Conservation (phyloP, 495 filamentous ascomycete genomes). For the Lophiostoma macrostomum region DNA sequence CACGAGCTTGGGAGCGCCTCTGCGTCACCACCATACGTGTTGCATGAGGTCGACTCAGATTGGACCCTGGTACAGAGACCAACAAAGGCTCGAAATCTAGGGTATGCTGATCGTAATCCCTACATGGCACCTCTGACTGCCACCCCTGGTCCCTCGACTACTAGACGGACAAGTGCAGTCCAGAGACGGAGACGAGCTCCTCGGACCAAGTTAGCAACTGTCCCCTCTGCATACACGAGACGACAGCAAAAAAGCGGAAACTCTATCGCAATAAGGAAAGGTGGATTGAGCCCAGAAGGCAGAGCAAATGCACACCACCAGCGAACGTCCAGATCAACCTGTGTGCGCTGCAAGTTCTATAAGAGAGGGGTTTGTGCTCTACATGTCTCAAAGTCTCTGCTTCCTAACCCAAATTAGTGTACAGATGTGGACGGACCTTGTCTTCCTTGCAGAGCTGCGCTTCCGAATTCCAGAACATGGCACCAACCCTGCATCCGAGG, state of each 20-base stretch:
- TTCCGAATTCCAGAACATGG: conserved; percentile 21
- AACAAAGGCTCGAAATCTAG: too few relatives aligned
- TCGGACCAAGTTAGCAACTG: too few relatives aligned
- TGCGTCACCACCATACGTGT: neutral
- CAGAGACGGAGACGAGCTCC: too few relatives aligned
- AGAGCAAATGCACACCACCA: conserved; percentile 10
- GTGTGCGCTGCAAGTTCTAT: conserved; percentile 31
- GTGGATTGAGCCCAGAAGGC: neutral
- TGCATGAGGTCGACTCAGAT: neutral
- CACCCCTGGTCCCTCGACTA: too few relatives aligned
- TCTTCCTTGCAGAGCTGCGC: conserved; percentile 7
- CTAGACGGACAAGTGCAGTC: too few relatives aligned
- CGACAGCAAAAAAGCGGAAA: too few relatives aligned
- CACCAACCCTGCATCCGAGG: conserved; percentile 20
- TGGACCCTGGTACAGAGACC: too few relatives aligned
- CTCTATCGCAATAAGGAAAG: conserved; percentile 7
- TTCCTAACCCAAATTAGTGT: conserved; percentile 22
- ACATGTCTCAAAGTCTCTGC: neutral
- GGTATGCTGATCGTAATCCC: too few relatives aligned
- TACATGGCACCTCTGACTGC: too few relatives aligned
- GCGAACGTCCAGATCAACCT: conserved; percentile 17
- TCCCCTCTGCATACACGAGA: too few relatives aligned
- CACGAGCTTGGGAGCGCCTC: neutral
- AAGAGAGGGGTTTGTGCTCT: conserved; percentile 19
- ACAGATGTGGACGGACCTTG: conserved; percentile 25